These are phyloP conservation scores for Eudorina sp. DNA, from an alignment of 139 green algal genomes.

Conservation along the genomic window DNA sequence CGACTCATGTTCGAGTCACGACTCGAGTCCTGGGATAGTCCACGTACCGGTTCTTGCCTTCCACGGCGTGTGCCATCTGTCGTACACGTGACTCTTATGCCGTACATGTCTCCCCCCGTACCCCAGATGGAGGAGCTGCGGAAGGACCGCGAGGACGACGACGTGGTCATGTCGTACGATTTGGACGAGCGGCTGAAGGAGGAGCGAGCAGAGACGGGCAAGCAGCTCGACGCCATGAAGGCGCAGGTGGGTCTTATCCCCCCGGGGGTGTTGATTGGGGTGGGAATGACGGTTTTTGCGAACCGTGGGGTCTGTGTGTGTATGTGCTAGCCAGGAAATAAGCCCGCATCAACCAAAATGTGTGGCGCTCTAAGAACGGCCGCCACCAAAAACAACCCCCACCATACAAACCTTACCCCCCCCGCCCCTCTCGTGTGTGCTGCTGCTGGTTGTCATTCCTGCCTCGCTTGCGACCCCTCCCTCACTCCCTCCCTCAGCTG, in stretches of 20 bases:
- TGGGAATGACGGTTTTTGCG: not conserved
- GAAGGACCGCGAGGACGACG: not conserved
- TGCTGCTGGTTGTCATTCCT: not conserved
- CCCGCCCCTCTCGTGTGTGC: not conserved
- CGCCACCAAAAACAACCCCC: too few species aligned
- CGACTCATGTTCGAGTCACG: too few species aligned
- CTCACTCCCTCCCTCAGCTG: not conserved
- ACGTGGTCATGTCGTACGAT: not conserved
- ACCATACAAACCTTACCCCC: too few species aligned
- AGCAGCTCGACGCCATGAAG: slow-evolving; percentile 28
- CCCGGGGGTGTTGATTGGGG: not conserved
- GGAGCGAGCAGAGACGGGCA: slow-evolving; percentile 14
- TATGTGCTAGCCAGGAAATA: too few species aligned
- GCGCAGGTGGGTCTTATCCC: not conserved
- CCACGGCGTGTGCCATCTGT: too few species aligned
- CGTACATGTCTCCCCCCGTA: too few species aligned
- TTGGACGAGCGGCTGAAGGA: slow-evolving; percentile 21
- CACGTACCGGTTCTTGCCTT: too few species aligned
- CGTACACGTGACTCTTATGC: too few species aligned
- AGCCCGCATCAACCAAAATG: too few species aligned
- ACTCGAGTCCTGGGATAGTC: too few species aligned
- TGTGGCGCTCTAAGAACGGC: too few species aligned
- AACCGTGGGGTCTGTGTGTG: not conserved
- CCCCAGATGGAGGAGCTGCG: slow-evolving; percentile 27
- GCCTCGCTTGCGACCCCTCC: too few species aligned